Conservation (phyloP, 495 filamentous ascomycete genomes). For the Penicillium coffeae region DNA sequence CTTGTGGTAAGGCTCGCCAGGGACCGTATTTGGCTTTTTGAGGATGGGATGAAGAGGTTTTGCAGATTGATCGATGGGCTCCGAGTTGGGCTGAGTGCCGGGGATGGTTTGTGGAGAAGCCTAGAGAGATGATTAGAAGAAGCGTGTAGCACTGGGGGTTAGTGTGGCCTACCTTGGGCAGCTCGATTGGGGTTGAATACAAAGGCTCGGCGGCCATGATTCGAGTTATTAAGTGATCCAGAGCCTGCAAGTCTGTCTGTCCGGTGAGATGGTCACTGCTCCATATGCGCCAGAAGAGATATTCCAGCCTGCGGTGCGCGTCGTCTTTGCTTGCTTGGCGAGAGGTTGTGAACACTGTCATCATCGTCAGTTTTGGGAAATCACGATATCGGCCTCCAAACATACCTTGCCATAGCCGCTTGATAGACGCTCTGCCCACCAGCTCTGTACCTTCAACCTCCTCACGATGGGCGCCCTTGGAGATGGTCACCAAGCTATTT, state of each 20-base stretch:
- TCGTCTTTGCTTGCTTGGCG: conserved; percentile 33
- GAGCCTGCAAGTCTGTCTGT: conserved; percentile 27
- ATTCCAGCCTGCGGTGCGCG: conserved; percentile 43
- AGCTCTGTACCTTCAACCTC: conserved; percentile 20
- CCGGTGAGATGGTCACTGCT: conserved; percentile 27
- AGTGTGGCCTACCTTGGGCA: conserved; percentile 5
- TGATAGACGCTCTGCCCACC: conserved; percentile 29
- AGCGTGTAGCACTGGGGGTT: background rate
- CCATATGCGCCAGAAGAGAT: conserved; percentile 55
- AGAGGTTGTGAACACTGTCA: conserved; percentile 39
- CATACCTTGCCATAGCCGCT: conserved; percentile 49
- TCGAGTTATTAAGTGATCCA: conserved; percentile 39
- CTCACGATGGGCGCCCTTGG: conserved; percentile 17
- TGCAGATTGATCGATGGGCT: conserved; percentile 5
- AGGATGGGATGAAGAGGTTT: conserved; percentile 34
- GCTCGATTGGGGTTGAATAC: conserved; percentile 1
- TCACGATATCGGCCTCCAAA: background rate
- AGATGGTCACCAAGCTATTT: conserved; percentile 47
- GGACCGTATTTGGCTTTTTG: conserved; percentile 30
- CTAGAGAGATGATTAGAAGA: background rate
- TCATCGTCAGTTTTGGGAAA: conserved; percentile 1
- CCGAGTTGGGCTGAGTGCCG: conserved; percentile 1
- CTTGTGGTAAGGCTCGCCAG: conserved; percentile 26
- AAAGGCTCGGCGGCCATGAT: conserved; percentile 26
- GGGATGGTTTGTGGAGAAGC: conserved; percentile 1